Conservation (phyloP, 1,284 basidiomycete species). For the Sporisorium sorghi region DNA sequence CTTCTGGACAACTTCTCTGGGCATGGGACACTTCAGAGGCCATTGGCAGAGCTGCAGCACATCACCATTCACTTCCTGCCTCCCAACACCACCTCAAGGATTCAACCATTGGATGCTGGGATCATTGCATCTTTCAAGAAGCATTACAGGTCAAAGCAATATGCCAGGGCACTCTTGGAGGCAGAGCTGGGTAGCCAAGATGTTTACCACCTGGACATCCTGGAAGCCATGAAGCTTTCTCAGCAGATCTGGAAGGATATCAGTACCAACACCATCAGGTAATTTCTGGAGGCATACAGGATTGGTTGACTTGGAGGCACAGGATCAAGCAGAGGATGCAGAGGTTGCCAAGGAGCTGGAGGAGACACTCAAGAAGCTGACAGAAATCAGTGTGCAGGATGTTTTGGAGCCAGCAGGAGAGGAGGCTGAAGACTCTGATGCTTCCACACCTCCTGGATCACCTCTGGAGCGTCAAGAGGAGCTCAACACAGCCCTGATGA, state of each 20-base stretch:
- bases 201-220: background rate
- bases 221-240: background rate
- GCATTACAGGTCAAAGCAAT: background rate
- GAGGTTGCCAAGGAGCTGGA: background rate
- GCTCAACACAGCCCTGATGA: too few species aligned
- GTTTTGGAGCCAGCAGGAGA: too few species aligned
- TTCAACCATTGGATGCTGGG: conserved; percentile 1
- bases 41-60: conserved; percentile 10
- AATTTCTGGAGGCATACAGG: background rate
- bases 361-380: background rate
- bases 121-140: background rate
- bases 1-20: conserved; percentile 7
- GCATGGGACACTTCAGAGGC: conserved; percentile 2
- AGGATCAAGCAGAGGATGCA: background rate
- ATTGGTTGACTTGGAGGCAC: background rate
- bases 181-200: background rate
- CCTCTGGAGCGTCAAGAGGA: too few species aligned
- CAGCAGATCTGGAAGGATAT: background rate
- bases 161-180: conserved; percentile 1
- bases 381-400: background rate
- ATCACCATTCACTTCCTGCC: conserved; percentile 2
- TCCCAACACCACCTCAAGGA: conserved; percentile 2
- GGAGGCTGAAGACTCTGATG: background rate
- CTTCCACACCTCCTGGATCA: too few species aligned
- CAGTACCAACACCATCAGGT: background rate